Evolutionary conservation across 1,139 yeast genomes (phyloP).

Genomic region (Suhomyces terraborum): DNA sequence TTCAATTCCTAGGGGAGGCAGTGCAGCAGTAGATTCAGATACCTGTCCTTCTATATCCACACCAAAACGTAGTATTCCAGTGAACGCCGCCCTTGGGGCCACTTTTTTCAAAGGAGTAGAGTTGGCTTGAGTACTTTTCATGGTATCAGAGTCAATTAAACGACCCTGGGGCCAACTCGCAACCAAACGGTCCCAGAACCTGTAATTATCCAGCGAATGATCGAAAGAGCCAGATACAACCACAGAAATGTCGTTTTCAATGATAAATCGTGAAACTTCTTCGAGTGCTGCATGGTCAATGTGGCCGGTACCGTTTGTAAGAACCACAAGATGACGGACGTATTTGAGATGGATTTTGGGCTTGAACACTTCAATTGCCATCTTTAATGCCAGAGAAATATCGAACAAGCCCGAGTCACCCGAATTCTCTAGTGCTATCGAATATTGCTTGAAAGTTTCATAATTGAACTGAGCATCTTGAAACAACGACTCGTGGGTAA

Average conservation of each 20-base stretch:
- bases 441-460: conserved; percentile 19
- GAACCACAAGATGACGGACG: conserved; percentile 44
- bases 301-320: conserved; percentile 39
- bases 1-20: no score
- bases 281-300: conserved; percentile 16
- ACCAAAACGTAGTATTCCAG: conserved; percentile 46
- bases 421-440: conserved; percentile 1
- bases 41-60: conserved; percentile 18
- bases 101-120: conserved; percentile 36
- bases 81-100: conserved; percentile 38
- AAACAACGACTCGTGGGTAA: conserved; percentile 27
- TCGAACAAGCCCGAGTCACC: conserved; percentile 18
- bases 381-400: conserved; percentile 29
- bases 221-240: conserved; percentile 13
- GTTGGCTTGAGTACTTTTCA: conserved; percentile 16
- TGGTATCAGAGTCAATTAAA: conserved; percentile 21
- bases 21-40: no score
- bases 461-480: conserved; percentile 30
- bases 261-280: conserved; percentile 22
- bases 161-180: conserved; percentile 17
- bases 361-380: conserved; percentile 34
- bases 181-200: conserved; percentile 21
- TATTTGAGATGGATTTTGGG: conserved; percentile 33
- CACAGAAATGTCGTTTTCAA: conserved; percentile 27
- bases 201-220: background rate